A percentile compares a stretch with the other conserved stretches of the same genome.
Conservation (phyloP, 1,284 basidiomycete genomes). For the Ganoderma sinense region DNA sequence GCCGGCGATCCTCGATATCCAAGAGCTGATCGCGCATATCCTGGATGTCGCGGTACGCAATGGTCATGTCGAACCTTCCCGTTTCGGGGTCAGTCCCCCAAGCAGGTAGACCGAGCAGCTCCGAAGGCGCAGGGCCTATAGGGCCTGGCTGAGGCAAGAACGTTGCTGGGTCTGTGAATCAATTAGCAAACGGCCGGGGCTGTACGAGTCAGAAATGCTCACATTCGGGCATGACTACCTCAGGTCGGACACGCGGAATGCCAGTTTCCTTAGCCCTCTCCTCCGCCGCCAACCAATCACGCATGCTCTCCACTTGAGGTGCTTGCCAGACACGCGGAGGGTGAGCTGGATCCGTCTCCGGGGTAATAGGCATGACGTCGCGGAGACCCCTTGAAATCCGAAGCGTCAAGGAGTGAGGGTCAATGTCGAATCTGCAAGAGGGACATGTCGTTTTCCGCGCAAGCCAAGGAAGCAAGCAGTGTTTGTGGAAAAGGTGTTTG, state of each 20-base stretch:
- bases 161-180: conserved; percentile 1
- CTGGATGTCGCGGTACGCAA: conserved; percentile 10
- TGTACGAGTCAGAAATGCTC: not conserved
- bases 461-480: conserved; percentile 41
- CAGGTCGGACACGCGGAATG: conserved; percentile 20
- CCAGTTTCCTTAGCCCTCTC: conserved; percentile 28
- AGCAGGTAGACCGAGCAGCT: conserved; percentile 6
- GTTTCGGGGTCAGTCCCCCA: conserved; percentile 16
- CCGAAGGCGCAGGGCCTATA: not conserved
- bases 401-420: conserved; percentile 40
- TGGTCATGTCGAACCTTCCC: conserved; percentile 4
- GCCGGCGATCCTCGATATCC: conserved; percentile 5
- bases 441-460: conserved; percentile 43
- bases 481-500: conserved; percentile 41
- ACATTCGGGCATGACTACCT: conserved; percentile 26
- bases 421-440: conserved; percentile 42
- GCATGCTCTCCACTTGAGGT: conserved; percentile 31
- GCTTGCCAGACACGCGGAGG: conserved; percentile 32
- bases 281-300: conserved; percentile 36
- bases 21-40: conserved; percentile 14
- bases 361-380: not conserved
- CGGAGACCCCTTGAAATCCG: conserved; percentile 14
- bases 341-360: not conserved
- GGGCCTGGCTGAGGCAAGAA: not conserved
- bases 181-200: not conserved